Conservation (phyloP, 176 grass and related monocot species). For the Carex parvula region DNA sequence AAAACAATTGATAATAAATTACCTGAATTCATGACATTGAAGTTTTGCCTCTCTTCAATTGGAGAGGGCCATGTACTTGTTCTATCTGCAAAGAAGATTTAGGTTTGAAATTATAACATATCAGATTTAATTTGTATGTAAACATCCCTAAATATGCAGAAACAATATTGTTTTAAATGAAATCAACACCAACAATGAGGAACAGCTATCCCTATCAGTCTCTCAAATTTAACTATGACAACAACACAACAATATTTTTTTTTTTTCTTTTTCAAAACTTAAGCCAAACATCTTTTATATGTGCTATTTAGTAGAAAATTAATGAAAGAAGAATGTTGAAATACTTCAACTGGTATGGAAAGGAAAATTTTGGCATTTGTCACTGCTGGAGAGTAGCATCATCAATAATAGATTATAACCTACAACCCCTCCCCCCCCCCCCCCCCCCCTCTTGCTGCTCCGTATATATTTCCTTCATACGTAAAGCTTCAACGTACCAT, state of each 20-base stretch:
- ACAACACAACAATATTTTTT: background rate
- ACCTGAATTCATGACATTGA: constrained; percentile 18
- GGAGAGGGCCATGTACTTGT: background rate
- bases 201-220: background rate
- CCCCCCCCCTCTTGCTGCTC: background rate
- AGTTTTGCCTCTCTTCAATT: constrained; percentile 14
- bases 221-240: background rate
- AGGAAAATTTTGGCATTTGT: background rate
- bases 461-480: background rate
- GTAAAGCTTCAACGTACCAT: background rate
- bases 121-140: background rate
- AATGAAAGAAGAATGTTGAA: background rate
- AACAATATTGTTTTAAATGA: background rate
- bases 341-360: background rate
- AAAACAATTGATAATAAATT: background rate
- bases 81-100: constrained; percentile 3
- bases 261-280: background rate
- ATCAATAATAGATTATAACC: background rate
- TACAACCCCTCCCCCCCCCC: background rate
- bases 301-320: background rate
- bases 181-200: background rate
- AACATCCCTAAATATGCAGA: background rate
- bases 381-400: background rate
- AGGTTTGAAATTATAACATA: background rate
- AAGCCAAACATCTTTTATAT: background rate